Percentiles rank a stretch among this genome's conserved stretches.
These are phyloP conservation scores for Leishmania tarentolae DNA, from an alignment of 208 protist species.

Conservation along the genomic window DNA sequence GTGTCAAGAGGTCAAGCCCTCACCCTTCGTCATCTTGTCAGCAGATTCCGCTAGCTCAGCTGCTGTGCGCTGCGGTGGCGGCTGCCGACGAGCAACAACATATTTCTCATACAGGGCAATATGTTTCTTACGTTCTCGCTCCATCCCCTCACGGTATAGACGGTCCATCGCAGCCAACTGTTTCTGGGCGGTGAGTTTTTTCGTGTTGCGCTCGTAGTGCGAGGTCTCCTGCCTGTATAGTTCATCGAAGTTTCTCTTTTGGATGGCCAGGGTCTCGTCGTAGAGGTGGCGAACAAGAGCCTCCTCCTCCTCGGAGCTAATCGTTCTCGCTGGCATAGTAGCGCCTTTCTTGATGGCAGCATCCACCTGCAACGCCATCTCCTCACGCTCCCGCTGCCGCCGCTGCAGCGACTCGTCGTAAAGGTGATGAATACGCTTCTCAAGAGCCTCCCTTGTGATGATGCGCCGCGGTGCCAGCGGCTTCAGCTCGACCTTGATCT, in stretches of 20 bases:
- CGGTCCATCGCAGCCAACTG: conserved; percentile 44
- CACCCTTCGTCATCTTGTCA: conserved; percentile 68
- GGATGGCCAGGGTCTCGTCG: conserved; percentile 60
- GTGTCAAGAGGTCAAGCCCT: conserved; percentile 45
- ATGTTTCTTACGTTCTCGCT: conserved; percentile 72
- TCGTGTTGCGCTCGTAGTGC: conserved; percentile 33
- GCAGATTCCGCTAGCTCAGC: conserved; percentile 44
- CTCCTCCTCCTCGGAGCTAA: conserved; percentile 45
- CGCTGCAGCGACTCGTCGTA: conserved; percentile 84
- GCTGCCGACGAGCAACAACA: conserved; percentile 44
- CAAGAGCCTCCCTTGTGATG: conserved; percentile 55
- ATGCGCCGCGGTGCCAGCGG: conserved; percentile 40
- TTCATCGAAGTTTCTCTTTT: conserved; percentile 51
- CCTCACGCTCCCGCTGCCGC: conserved; percentile 42
- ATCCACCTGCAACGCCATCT: conserved; percentile 51
- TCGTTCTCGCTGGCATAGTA: conserved; percentile 31
- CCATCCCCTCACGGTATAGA: conserved; percentile 80
- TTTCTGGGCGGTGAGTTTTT: conserved; percentile 41
- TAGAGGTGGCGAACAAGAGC: conserved; percentile 70
- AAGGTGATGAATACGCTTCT: conserved; percentile 73
- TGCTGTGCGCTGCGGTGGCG: conserved; percentile 29
- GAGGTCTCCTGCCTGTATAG: conserved; percentile 45
- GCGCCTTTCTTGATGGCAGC: conserved; percentile 51
- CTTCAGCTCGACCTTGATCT: conserved; percentile 40
- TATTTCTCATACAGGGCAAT: conserved; percentile 81